Evolutionary conservation across 306 rosid species (phyloP).

Genomic region (Vigna trinervia): DNA sequence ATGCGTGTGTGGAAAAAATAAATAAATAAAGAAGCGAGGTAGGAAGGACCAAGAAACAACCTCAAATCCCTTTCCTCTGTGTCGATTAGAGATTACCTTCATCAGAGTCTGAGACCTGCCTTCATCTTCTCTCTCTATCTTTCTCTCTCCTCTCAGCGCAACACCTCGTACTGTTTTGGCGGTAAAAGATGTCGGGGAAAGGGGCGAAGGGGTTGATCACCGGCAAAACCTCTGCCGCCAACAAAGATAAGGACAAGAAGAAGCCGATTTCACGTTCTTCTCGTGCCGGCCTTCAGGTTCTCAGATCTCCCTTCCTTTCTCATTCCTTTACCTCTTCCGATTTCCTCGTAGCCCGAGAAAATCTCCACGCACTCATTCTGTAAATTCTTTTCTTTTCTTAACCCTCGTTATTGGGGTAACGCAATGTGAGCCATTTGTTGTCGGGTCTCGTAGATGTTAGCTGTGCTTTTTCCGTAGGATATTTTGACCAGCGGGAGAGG

Average conservation of each 20-base stretch:
- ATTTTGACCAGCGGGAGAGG: not conserved
- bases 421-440: conserved; percentile 10
- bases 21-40: not conserved
- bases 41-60: not conserved
- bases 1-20: not conserved
- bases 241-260: conserved; percentile 80
- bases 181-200: conserved; percentile 78
- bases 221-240: conserved; percentile 62
- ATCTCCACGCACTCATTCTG: not conserved
- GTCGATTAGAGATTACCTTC: conserved; percentile 21
- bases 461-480: not conserved
- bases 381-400: not conserved
- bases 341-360: not conserved
- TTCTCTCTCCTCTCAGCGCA: not conserved
- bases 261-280: conserved; percentile 82
- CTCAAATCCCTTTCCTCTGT: conserved; percentile 15
- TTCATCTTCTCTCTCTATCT: not conserved
- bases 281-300: conserved; percentile 85
- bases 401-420: not conserved
- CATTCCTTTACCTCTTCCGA: not conserved
- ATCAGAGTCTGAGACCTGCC: not conserved
- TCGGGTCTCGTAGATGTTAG: not conserved
- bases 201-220: conserved; percentile 79
- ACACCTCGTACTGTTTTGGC: conserved; percentile 40
- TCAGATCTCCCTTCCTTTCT: conserved; percentile 37